These are phyloP conservation scores for Oryza glumipatula DNA, from an alignment of 176 grass and related monocot species.

Conservation along the genomic window DNA sequence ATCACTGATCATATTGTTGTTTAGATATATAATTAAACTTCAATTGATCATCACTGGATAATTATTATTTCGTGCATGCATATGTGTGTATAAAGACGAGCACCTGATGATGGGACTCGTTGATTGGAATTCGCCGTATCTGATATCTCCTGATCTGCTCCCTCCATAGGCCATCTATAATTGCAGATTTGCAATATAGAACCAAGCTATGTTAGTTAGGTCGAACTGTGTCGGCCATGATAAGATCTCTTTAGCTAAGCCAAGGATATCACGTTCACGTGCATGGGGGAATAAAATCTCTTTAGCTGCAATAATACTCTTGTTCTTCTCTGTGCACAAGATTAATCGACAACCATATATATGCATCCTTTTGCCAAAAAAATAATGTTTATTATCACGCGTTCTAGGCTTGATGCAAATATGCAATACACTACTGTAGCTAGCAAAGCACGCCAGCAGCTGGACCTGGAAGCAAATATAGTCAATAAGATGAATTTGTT, in stretches of 20 bases:
- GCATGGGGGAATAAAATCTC: conserved; percentile 59
- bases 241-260: conserved; percentile 34
- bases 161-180: conserved; percentile 56
- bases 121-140: conserved; percentile 47
- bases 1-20: not conserved
- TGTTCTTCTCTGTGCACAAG: conserved; percentile 26
- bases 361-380: not conserved
- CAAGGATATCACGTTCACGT: conserved; percentile 52
- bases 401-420: not conserved
- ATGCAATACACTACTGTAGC: not conserved
- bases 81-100: not conserved
- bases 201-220: conserved; percentile 41
- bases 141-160: conserved; percentile 45
- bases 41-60: not conserved
- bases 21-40: not conserved
- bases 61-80: not conserved
- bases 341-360: not conserved
- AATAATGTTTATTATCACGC: conserved; percentile 5
- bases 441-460: not conserved
- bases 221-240: conserved; percentile 8
- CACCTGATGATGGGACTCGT: conserved; percentile 40
- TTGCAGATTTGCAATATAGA: not conserved
- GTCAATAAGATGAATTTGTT: not conserved
- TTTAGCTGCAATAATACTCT: conserved; percentile 44
- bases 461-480: not conserved